Conservation (phyloP, 2,329 filamentous ascomycete species). For the Curvularia spicifera region DNA sequence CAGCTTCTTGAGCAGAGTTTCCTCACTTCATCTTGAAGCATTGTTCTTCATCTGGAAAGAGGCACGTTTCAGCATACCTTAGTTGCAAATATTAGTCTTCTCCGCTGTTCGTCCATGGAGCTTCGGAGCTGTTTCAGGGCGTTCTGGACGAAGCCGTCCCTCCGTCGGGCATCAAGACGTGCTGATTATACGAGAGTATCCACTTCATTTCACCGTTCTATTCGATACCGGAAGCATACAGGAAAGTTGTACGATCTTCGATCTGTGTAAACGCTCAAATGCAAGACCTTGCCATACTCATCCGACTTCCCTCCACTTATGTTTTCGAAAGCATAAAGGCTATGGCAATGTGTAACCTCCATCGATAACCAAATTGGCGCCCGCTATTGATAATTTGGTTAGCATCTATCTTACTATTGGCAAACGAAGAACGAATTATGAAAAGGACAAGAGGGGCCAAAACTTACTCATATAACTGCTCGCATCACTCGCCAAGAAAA, state of each 20-base stretch:
- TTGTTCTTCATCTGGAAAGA: not conserved
- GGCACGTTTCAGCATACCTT: not conserved
- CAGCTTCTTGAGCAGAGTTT: not conserved
- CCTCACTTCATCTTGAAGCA: not conserved
- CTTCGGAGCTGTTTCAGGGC: not conserved
- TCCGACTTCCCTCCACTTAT: too few species aligned
- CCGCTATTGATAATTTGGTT: not conserved
- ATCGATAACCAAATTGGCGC: conserved; percentile 6
- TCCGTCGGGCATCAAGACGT: not conserved
- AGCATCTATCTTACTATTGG: not conserved
- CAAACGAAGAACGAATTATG: too few species aligned
- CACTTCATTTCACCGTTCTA: not conserved
- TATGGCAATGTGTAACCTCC: conserved; percentile 4
- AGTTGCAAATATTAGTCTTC: not conserved
- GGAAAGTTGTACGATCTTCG: not conserved
- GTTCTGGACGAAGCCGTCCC: not conserved
- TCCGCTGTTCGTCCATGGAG: not conserved
- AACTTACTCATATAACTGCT: conserved; percentile 24
- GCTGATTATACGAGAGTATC: not conserved
- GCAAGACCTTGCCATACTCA: not conserved
- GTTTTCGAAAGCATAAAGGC: not conserved
- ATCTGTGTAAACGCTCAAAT: not conserved
- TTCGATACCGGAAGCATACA: not conserved
- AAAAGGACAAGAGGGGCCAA: not conserved
- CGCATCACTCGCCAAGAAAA: conserved; percentile 21